phyloP scores from a whole-genome alignment of 306 rosid genomes.

The Fragaria nilgerrensis region DNA sequence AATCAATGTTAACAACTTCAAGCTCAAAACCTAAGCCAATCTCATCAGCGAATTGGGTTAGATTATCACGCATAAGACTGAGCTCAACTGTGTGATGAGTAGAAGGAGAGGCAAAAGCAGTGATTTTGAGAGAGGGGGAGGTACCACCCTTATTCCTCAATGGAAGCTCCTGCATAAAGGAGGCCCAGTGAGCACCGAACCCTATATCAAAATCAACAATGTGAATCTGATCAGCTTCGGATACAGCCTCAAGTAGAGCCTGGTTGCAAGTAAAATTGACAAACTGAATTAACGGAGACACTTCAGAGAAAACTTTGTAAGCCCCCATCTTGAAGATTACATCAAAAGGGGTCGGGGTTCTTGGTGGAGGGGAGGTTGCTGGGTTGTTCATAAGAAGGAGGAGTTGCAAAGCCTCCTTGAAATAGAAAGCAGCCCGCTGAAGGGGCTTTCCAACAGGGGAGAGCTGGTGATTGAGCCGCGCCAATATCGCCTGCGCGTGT shows the following conservation, averaged over 20 bases:
- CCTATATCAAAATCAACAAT: constrained; percentile 51
- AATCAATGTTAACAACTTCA: constrained; percentile 41
- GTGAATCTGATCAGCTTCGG: constrained; percentile 32
- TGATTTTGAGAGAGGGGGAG: constrained; percentile 35
- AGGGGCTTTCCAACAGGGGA: constrained; percentile 51
- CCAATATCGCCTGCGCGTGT: constrained; percentile 57
- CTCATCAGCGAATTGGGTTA: constrained; percentile 40
- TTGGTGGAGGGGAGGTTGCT: constrained; percentile 27
- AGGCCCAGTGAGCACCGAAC: constrained; percentile 53
- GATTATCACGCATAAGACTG: constrained; percentile 39
- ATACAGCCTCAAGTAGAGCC: constrained; percentile 42
- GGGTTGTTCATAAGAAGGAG: constrained; percentile 33
- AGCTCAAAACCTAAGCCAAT: constrained; percentile 40
- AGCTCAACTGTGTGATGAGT: constrained; percentile 38
- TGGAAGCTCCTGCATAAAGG: constrained; percentile 48
- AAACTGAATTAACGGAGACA: constrained; percentile 47
- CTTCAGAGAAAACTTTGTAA: constrained; percentile 43
- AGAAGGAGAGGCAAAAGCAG: constrained; percentile 47
- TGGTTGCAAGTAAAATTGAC: constrained; percentile 49
- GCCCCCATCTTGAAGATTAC: constrained; percentile 53
- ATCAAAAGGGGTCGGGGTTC: constrained; percentile 36
- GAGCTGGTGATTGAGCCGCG: constrained; percentile 62
- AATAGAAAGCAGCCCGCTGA: constrained; percentile 53
- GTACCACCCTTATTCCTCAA: constrained; percentile 25
- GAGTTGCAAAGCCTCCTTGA: constrained; percentile 52